phyloP scores from a whole-genome alignment of 306 rosid genomes.

The Parietaria judaica region DNA sequence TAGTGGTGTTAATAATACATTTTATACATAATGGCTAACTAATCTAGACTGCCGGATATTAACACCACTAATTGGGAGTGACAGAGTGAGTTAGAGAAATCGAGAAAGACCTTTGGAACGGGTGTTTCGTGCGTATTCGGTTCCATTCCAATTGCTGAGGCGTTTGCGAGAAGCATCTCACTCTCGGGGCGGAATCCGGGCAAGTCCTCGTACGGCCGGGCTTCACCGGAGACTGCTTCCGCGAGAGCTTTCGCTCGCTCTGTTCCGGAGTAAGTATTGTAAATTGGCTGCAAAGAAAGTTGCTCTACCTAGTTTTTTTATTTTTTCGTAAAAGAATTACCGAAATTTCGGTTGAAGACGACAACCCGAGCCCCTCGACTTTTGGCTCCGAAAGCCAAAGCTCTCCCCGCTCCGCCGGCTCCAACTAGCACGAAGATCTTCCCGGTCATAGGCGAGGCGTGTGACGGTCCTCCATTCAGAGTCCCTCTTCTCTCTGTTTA shows the following conservation, averaged over 20 bases:
- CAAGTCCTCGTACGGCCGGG: slow-evolving; percentile 3
- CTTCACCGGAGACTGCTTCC: slow-evolving; percentile 17
- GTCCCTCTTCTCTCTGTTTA: slow-evolving; percentile 7
- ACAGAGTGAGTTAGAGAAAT: not conserved
- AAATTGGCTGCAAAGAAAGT: not conserved
- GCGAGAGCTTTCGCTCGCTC: slow-evolving; percentile 23
- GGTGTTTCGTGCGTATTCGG: slow-evolving; percentile 11
- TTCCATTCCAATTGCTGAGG: slow-evolving; percentile 17
- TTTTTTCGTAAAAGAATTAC: slow-evolving; percentile 2
- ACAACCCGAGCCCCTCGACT: slow-evolving; percentile 16
- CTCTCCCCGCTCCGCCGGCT: slow-evolving; percentile 23
- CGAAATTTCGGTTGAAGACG: slow-evolving; percentile 16
- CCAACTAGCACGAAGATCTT: slow-evolving; percentile 17
- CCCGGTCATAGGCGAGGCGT: slow-evolving; percentile 14
- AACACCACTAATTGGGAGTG: not conserved
- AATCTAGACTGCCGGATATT: too few relatives aligned
- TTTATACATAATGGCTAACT: too few relatives aligned
- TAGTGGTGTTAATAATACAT: too few relatives aligned
- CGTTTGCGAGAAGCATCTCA: slow-evolving; percentile 18
- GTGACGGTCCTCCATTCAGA: not conserved
- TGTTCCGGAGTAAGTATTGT: not conserved
- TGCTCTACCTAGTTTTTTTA: too few relatives aligned
- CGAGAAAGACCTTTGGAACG: slow-evolving; percentile 13
- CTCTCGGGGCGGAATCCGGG: slow-evolving; percentile 13
- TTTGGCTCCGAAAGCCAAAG: slow-evolving; percentile 21